phyloP scores from a whole-genome alignment of 345 rosid genomes.

The Erucastrum elatum region DNA sequence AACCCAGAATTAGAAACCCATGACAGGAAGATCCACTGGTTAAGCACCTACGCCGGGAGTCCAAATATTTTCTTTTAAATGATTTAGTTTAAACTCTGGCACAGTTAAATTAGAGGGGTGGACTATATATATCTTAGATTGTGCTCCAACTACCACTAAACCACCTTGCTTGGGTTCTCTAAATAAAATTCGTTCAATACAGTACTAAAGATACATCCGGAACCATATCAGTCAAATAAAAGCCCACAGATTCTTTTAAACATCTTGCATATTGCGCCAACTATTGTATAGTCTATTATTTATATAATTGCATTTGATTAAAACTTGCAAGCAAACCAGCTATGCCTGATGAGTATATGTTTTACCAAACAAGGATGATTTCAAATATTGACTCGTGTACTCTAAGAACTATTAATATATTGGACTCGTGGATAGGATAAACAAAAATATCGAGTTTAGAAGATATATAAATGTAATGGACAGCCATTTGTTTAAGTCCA shows the following conservation, averaged over 20 bases:
- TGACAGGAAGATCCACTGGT: neutral
- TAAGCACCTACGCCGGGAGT: neutral
- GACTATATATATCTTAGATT: neutral
- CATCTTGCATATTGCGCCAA: neutral
- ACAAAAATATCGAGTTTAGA: neutral
- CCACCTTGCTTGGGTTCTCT: neutral
- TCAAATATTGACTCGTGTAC: neutral
- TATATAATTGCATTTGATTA: neutral
- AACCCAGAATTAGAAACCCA: neutral
- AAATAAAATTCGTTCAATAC: neutral
- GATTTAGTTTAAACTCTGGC: neutral
- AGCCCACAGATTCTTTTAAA: neutral
- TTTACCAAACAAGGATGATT: neutral
- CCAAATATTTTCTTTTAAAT: neutral
- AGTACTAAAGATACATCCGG: neutral
- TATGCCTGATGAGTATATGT: neutral
- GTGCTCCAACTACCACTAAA: neutral
- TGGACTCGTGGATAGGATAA: neutral
- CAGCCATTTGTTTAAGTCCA: neutral
- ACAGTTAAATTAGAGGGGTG: neutral
- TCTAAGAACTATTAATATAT: neutral
- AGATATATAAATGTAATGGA: neutral
- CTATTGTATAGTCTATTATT: neutral
- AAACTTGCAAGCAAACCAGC: neutral
- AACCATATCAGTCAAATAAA: neutral